Conservation (phyloP, 352 stramenopile genomes). For the Thraustotheca clavata region DNA sequence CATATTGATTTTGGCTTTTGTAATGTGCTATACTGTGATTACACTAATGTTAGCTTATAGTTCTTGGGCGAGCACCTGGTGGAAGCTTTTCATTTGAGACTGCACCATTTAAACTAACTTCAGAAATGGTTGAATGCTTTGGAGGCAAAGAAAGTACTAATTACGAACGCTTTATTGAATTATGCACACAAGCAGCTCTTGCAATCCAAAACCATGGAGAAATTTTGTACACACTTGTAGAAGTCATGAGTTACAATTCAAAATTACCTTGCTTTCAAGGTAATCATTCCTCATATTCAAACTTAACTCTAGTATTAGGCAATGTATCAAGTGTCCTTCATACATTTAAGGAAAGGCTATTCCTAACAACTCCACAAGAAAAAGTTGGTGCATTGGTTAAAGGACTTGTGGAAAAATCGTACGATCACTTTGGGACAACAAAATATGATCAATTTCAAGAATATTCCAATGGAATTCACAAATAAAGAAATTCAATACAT, state of each 20-base stretch:
- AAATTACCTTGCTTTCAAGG: conserved; percentile 59
- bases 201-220: conserved; percentile 86
- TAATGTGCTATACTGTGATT: conserved; percentile 22
- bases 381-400: conserved; percentile 64
- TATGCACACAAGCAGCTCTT: conserved; percentile 93
- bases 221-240: conserved; percentile 91
- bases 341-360: conserved; percentile 38
- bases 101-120: conserved; percentile 95
- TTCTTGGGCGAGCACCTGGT: conserved; percentile 63
- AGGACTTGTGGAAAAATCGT: conserved; percentile 89
- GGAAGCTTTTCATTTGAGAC: conserved; percentile 95
- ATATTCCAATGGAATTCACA: conserved; percentile 87
- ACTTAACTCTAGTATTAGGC: neutral
- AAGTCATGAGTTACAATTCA: conserved; percentile 90
- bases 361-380: conserved; percentile 54
- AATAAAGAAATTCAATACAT: conserved; percentile 30
- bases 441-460: conserved; percentile 95
- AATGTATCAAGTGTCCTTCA: conserved; percentile 1
- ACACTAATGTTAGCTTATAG: conserved; percentile 24
- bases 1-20: conserved; percentile 99
- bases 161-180: conserved; percentile 90
- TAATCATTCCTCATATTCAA: neutral
- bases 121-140: conserved; percentile 93
- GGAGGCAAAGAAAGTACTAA: conserved; percentile 84
- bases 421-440: conserved; percentile 93